Base-by-base conservation (phyloP, 108 stramenopile genomes). In the Skeletonema potamos region DNA sequence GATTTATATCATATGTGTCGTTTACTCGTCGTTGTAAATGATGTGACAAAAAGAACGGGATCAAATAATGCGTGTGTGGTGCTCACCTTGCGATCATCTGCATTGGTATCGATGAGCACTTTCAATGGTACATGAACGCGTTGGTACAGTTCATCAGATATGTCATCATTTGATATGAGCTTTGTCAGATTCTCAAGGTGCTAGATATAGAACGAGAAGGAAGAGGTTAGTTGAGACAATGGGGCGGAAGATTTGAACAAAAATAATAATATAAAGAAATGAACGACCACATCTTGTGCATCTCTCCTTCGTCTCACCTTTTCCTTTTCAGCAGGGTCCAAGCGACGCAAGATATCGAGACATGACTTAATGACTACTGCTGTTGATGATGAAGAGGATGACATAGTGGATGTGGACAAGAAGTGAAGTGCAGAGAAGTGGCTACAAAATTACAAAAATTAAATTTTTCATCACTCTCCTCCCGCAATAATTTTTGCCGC, bases 111-210 rank as follows among this genome's bases (percentile, higher is more conserved):
- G 12, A 10, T 17, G 44, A 58, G 44, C 27, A 70, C 56, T 48
- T 61, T 70, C 43, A 70, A 29, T n/a, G 69, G 69, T n/a, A 70
- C 41, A 20, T 43, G 27, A 15, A 70, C 28, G 26, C 59, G 26
- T 46, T 59, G 58, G 29, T 70, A 48, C n/a, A 70, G 27, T 32
- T 60, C 69, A 44, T 60, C 41, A 12, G 37, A 27, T 20, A 70
- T 18, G 20, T 70, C 36, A 62, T 62, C 58, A 18, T 43, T 28
- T 10, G 58, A 28, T 27, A 59, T 15, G 12, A 70, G 41, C 22
- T 56, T 46, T 0, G 48, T 51, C 48, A 51, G 22, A 51, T 51
- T 51, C 22, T 51, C 48, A 22, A 51, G 48, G 22, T 51, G 48
- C 48, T 51, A 24, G 4, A 34, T 34, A 34, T 34, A 22, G 9